These are phyloP conservation scores for Podila clonocystis DNA, from an alignment of 192 early-diverging fungal genomes.

Conservation along the genomic window DNA sequence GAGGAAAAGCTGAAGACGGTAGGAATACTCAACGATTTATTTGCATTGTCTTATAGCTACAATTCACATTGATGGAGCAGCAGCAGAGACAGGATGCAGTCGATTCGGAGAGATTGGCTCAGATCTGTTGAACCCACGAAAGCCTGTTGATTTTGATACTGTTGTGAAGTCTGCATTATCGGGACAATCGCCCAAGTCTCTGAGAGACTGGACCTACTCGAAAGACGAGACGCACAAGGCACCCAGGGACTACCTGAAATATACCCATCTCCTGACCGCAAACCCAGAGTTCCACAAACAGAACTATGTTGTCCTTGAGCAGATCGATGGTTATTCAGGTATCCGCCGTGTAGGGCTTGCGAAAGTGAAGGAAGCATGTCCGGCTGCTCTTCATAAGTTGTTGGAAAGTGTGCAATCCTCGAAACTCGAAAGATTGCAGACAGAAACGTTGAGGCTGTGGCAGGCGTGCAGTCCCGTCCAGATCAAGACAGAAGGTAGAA, in stretches of 20 bases:
- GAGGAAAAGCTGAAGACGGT: neutral
- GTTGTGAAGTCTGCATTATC: neutral
- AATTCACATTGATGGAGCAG: constrained; percentile 76
- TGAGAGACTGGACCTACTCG: constrained; percentile 68
- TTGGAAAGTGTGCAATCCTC: neutral
- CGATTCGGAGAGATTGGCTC: constrained; percentile 72
- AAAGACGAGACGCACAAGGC: constrained; percentile 69
- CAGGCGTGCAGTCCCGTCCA: constrained; percentile 30
- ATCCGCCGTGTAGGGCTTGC: constrained; percentile 3
- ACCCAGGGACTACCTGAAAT: constrained; percentile 54
- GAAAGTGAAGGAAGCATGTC: constrained; percentile 19
- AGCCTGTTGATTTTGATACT: neutral
- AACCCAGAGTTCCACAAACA: constrained; percentile 51
- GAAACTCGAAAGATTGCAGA: neutral
- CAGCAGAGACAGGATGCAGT: constrained; percentile 87
- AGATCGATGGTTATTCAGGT: constrained; percentile 56
- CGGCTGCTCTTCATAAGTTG: neutral
- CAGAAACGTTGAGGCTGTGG: constrained; percentile 9
- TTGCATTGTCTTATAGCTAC: constrained; percentile 28
- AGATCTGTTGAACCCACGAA: neutral
- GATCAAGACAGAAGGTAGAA: constrained; percentile 25
- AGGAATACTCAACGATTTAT: neutral
- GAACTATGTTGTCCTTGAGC: constrained; percentile 46
- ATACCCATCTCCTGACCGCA: constrained; percentile 65
- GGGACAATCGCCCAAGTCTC: neutral